These are phyloP conservation scores for Oryza longistaminata DNA, from an alignment of 176 grass and related monocot species.

Conservation along the genomic window DNA sequence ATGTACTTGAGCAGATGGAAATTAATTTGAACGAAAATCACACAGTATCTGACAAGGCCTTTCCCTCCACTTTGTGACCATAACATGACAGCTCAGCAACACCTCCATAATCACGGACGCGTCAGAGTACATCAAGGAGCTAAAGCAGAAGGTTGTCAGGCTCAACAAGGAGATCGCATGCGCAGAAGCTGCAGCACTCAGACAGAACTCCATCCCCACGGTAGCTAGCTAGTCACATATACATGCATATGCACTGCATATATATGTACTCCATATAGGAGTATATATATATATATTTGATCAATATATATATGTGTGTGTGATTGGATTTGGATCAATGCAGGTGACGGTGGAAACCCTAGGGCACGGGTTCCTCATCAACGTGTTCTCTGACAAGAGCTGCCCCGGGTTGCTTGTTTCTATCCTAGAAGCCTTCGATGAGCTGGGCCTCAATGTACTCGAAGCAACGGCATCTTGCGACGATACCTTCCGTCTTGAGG, in stretches of 20 bases:
- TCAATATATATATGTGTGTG: not conserved
- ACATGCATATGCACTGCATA: not conserved
- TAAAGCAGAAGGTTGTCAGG: conserved; percentile 84
- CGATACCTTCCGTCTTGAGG: conserved; percentile 72
- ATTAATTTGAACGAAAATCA: not conserved
- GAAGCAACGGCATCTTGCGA: conserved; percentile 80
- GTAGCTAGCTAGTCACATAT: conserved; percentile 12
- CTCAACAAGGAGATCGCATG: conserved; percentile 78
- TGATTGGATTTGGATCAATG: not conserved
- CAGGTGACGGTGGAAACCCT: conserved; percentile 89
- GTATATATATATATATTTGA: not conserved
- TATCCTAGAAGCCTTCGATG: conserved; percentile 76
- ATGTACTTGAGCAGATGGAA: not conserved
- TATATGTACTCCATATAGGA: too few species aligned
- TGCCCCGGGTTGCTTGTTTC: conserved; percentile 72
- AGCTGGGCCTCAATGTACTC: conserved; percentile 79
- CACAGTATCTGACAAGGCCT: not conserved
- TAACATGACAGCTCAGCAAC: conserved; percentile 57
- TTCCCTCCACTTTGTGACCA: not conserved
- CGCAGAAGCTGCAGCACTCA: conserved; percentile 30
- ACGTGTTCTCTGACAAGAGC: conserved; percentile 73
- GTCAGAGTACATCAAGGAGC: conserved; percentile 80
- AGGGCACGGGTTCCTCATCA: conserved; percentile 85
- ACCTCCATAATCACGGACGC: conserved; percentile 83
- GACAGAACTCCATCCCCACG: conserved; percentile 40